Conservation (phyloP, 2,329 filamentous ascomycete genomes). For the Tympanopsis confertula region DNA sequence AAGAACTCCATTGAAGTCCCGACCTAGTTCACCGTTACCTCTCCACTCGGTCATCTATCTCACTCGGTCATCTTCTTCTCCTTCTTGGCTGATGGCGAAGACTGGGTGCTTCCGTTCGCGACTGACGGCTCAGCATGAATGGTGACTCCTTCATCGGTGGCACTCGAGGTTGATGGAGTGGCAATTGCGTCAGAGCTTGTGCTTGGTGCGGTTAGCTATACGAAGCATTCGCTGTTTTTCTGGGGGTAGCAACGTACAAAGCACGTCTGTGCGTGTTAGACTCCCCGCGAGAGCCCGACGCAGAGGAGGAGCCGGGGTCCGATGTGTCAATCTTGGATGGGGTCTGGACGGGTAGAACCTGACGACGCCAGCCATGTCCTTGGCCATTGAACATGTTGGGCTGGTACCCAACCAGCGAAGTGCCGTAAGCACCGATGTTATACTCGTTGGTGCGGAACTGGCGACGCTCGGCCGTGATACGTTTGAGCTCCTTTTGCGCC, state of each 20-base stretch:
- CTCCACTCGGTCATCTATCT: no score
- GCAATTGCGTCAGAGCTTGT: constrained; percentile 25
- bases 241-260: no score
- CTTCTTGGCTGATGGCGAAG: constrained; percentile 32
- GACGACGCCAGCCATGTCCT: not conserved
- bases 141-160: constrained; percentile 40
- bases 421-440: constrained; percentile 62
- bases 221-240: no score
- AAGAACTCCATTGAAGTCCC: no score
- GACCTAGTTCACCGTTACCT: no score
- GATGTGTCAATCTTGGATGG: not conserved
- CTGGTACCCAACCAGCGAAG: constrained; percentile 44
- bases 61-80: no score
- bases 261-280: not conserved
- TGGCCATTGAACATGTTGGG: constrained; percentile 23
- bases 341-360: not conserved
- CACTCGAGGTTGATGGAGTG: constrained; percentile 28
- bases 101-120: constrained; percentile 30
- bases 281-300: not conserved
- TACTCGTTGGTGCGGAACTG: constrained; percentile 96
- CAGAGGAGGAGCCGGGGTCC: not conserved
- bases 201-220: constrained; percentile 23
- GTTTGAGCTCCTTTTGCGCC: constrained; percentile 91
- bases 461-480: constrained; percentile 85
- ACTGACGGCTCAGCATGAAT: constrained; percentile 35